Evolutionary conservation across 345 rosid genomes (phyloP).

Genomic region (Odontarrhena argentea): DNA sequence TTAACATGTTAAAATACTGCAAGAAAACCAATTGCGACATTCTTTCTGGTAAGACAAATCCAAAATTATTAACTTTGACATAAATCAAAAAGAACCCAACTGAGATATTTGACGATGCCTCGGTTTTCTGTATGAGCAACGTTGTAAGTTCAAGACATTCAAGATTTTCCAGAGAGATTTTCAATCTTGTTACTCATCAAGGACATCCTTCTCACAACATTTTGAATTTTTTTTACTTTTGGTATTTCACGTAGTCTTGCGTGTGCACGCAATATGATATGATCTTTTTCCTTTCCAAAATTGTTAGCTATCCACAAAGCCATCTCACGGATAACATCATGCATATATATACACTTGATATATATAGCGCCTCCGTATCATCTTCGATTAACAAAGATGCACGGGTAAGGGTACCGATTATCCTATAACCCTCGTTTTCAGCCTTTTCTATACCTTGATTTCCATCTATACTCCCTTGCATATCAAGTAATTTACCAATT

Average conservation of each 20-base stretch:
- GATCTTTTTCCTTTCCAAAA: background rate
- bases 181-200: slow-evolving; percentile 29
- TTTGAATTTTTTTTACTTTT: slow-evolving; percentile 23
- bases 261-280: background rate
- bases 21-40: background rate
- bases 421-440: too few relatives aligned
- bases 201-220: slow-evolving; percentile 30
- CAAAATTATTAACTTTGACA: slow-evolving; percentile 40
- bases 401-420: too few relatives aligned
- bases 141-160: slow-evolving; percentile 32
- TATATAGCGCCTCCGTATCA: too few relatives aligned
- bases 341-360: slow-evolving; percentile 12
- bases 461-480: too few relatives aligned
- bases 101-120: slow-evolving; percentile 14
- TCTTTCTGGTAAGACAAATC: slow-evolving; percentile 23
- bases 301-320: slow-evolving; percentile 41
- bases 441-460: too few relatives aligned
- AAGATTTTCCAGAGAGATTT: slow-evolving; percentile 15
- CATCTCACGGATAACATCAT: too few relatives aligned
- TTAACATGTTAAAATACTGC: slow-evolving; percentile 17
- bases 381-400: too few relatives aligned
- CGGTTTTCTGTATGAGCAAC: slow-evolving; percentile 19
- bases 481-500: too few relatives aligned
- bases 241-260: slow-evolving; percentile 2
- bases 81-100: slow-evolving; percentile 30